These are phyloP conservation scores for Aspergillus nidulans DNA, from an alignment of 495 filamentous ascomycete species.

Conservation along the genomic window DNA sequence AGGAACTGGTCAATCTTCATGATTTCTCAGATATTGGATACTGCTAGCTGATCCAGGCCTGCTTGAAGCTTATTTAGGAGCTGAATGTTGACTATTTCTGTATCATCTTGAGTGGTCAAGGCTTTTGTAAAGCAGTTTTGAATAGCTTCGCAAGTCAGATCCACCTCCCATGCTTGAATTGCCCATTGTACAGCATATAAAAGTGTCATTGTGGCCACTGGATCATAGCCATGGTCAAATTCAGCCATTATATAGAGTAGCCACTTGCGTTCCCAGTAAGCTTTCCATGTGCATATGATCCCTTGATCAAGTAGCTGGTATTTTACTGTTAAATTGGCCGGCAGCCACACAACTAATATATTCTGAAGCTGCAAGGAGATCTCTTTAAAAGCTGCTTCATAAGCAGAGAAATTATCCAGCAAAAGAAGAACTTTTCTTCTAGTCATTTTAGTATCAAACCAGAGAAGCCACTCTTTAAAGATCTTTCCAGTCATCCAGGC, in stretches of 20 bases:
- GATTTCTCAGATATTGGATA: neutral
- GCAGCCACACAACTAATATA: constrained; percentile 24
- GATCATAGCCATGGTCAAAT: constrained; percentile 11
- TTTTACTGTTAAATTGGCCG: constrained; percentile 20
- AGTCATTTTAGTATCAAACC: constrained; percentile 25
- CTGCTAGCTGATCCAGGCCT: constrained; percentile 1
- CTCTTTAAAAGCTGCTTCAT: constrained; percentile 13
- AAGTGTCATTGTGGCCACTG: constrained; percentile 15
- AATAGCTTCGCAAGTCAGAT: constrained; percentile 9
- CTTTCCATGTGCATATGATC: constrained; percentile 28
- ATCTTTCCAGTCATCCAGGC: constrained; percentile 27
- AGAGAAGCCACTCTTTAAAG: constrained; percentile 23
- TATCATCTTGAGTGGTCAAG: neutral
- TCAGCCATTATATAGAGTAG: constrained; percentile 16
- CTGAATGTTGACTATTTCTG: neutral
- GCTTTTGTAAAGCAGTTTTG: constrained; percentile 20
- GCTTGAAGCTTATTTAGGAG: neutral
- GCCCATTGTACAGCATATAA: constrained; percentile 18
- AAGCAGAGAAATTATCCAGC: constrained; percentile 29
- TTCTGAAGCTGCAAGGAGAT: constrained; percentile 13
- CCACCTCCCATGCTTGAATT: constrained; percentile 13
- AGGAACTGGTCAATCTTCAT: constrained; percentile 14
- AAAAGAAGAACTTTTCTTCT: constrained; percentile 26
- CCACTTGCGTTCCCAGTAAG: constrained; percentile 20
- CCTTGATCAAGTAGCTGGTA: constrained; percentile 30